Percentiles rank a stretch among this genome's conserved stretches.
phyloP scores from a whole-genome alignment of 2,329 filamentous ascomycete genomes.

The Thielaviopsis punctulata region DNA sequence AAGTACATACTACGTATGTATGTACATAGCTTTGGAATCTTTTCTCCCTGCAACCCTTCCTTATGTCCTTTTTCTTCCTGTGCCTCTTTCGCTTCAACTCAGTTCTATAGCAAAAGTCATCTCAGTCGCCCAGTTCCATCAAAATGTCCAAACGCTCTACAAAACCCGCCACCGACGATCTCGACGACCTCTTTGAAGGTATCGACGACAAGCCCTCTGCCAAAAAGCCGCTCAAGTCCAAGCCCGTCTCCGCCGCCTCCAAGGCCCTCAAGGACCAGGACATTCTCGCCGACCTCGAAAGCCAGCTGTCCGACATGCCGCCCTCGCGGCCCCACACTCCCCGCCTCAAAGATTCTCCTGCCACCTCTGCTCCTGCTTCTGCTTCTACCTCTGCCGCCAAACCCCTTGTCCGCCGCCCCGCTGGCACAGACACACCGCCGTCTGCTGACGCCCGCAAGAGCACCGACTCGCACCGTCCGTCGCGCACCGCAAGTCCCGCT shows the following conservation, averaged over 20 bases:
- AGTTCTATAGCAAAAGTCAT: conserved; percentile 6
- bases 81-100: background rate
- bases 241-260: conserved; percentile 31
- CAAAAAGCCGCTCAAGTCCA: conserved; percentile 30
- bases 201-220: conserved; percentile 34
- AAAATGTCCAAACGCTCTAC: conserved; percentile 48
- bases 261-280: conserved; percentile 45
- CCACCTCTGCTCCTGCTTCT: conserved; percentile 26
- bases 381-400: conserved; percentile 34
- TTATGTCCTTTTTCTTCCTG: too few species aligned
- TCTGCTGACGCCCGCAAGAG: conserved; percentile 44
- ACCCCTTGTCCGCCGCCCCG: conserved; percentile 46
- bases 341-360: conserved; percentile 39
- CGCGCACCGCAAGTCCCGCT: conserved; percentile 43
- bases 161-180: conserved; percentile 36
- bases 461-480: conserved; percentile 50
- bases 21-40: background rate
- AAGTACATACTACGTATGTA: too few species aligned
- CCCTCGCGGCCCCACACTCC: conserved; percentile 71
- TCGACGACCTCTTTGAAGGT: conserved; percentile 48
- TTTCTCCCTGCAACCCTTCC: too few species aligned
- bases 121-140: conserved; percentile 13
- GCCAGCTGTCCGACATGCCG: conserved; percentile 50
- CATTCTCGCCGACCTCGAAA: conserved; percentile 71
- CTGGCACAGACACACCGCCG: conserved; percentile 14